phyloP scores from a whole-genome alignment of 106 monocot genomes.

The Allium fistulosum region DNA sequence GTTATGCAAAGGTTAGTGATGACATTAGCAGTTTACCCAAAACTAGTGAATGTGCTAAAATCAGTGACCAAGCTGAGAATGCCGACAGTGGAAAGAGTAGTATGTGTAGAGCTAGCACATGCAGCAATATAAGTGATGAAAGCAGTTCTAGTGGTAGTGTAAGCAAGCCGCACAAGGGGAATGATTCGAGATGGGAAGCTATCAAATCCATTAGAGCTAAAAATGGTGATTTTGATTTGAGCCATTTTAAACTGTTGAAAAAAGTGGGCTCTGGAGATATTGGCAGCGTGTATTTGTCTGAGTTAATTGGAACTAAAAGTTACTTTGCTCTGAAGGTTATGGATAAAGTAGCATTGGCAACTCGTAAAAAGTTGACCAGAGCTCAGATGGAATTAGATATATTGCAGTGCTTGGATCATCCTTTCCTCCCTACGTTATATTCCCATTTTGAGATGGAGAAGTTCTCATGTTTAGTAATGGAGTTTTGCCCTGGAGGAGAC shows the following conservation, averaged over 20 bases:
- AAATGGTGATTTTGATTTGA: conserved; percentile 11
- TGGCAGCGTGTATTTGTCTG: conserved; percentile 23
- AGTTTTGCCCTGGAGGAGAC: conserved; percentile 20
- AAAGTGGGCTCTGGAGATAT: conserved; percentile 18
- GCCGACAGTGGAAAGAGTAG: conserved; percentile 17
- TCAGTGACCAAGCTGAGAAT: conserved; percentile 6
- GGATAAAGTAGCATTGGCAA: conserved; percentile 18
- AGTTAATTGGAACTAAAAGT: conserved; percentile 16
- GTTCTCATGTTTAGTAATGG: conserved; percentile 24
- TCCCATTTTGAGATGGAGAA: conserved; percentile 21
- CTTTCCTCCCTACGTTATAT: conserved; percentile 20
- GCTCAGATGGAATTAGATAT: conserved; percentile 20
- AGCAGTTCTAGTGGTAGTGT: conserved; percentile 11
- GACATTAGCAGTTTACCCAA: conserved; percentile 8
- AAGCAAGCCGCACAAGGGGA: conserved; percentile 18
- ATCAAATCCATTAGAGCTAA: conserved; percentile 6
- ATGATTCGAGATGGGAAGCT: conserved; percentile 22
- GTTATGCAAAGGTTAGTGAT: conserved; percentile 9
- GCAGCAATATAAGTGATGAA: conserved; percentile 19
- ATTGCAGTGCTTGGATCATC: conserved; percentile 25
- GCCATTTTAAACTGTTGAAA: conserved; percentile 17
- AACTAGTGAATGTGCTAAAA: conserved; percentile 13
- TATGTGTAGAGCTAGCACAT: conserved; percentile 9
- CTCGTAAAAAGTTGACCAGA: conserved; percentile 16
- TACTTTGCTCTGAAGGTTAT: conserved; percentile 21